A percentile compares a stretch with the other conserved stretches of the same genome.
phyloP scores from a whole-genome alignment of 1,284 basidiomycete species.

The Cutaneotrichosporon spelunceum region DNA sequence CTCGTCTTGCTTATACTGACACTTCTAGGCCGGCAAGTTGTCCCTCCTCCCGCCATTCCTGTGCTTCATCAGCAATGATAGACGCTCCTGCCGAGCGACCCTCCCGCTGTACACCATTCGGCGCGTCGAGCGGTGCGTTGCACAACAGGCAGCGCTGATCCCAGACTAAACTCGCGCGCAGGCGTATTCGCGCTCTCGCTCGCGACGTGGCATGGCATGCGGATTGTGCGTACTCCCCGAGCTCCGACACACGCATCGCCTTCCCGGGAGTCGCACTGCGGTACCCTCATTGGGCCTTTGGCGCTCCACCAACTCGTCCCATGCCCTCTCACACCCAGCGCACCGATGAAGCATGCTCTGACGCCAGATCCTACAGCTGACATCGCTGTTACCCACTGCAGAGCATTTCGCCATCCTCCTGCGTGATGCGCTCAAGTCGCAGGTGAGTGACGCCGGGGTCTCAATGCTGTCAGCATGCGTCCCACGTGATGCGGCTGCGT shows the following conservation, averaged over 20 bases:
- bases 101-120: constrained; percentile 90
- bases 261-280: neutral
- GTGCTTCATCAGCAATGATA: constrained; percentile 85
- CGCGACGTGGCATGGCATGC: constrained; percentile 91
- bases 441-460: constrained; percentile 49
- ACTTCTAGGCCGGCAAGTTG: constrained; percentile 76
- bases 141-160: neutral
- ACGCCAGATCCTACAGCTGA: constrained; percentile 83
- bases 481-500: no score
- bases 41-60: constrained; percentile 87
- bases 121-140: constrained; percentile 73
- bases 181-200: constrained; percentile 93
- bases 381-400: constrained; percentile 90
- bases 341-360: constrained; percentile 7
- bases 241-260: neutral
- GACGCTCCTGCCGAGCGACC: constrained; percentile 86
- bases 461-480: no score
- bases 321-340: neutral
- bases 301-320: neutral
- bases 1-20: neutral
- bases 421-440: constrained; percentile 82
- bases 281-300: constrained; percentile 11
- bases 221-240: constrained; percentile 66
- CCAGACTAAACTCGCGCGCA: constrained; percentile 71
- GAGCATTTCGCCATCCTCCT: constrained; percentile 90